phyloP scores from a whole-genome alignment of 768 basidiomycete genomes.

The Suillus paluster region DNA sequence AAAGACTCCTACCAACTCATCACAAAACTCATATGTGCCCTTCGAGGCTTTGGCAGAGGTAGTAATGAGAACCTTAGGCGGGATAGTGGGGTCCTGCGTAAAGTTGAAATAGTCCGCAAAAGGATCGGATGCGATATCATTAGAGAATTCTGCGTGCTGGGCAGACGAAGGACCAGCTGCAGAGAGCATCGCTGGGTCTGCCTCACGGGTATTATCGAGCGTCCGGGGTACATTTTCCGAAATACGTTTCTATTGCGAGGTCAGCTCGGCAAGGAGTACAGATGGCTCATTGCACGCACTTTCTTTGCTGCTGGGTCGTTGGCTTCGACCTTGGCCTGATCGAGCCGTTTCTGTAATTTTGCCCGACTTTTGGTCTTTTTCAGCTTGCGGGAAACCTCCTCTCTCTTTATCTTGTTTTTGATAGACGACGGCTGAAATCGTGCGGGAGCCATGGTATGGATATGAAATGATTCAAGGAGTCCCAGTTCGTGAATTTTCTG shows the following conservation, averaged over 20 bases:
- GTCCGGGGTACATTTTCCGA: conserved; percentile 88
- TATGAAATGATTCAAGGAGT: neutral
- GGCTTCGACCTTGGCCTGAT: conserved; percentile 75
- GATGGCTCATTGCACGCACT: conserved; percentile 47
- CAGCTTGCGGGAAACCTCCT: conserved; percentile 70
- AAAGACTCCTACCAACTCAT: conserved; percentile 87
- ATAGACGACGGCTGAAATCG: conserved; percentile 71
- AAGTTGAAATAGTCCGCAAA: conserved; percentile 80
- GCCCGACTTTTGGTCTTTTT: conserved; percentile 80
- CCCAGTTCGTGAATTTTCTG: conserved; percentile 4
- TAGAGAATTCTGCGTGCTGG: conserved; percentile 61
- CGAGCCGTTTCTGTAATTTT: conserved; percentile 82
- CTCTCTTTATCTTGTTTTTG: conserved; percentile 88
- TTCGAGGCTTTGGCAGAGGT: conserved; percentile 91
- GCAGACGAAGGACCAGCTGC: conserved; percentile 41
- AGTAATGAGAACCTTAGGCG: conserved; percentile 89
- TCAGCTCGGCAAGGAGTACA: neutral
- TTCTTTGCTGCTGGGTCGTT: conserved; percentile 79
- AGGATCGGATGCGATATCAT: conserved; percentile 73
- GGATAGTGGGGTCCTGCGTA: conserved; percentile 65
- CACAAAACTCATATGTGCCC: conserved; percentile 89
- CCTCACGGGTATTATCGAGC: conserved; percentile 91
- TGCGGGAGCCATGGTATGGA: conserved; percentile 51
- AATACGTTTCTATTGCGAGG: conserved; percentile 66
- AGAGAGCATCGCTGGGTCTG: conserved; percentile 55